Conservation (phyloP, 805 yeast species). For the Kurtzmaniella fragi region DNA sequence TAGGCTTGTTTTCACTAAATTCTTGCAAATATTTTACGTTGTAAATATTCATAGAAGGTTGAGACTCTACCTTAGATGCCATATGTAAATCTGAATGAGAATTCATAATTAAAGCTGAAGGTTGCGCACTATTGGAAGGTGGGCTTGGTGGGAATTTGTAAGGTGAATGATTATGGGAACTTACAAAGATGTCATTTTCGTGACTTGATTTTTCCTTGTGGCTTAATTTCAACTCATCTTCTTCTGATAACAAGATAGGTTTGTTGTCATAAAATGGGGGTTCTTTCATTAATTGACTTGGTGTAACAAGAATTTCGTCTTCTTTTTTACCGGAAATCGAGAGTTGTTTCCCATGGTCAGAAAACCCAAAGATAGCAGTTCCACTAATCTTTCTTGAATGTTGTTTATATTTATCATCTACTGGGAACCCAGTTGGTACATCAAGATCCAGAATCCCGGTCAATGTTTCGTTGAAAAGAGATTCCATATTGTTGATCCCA, state of each 20-base stretch:
- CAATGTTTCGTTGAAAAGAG: slow-evolving; percentile 52
- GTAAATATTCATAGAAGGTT: slow-evolving; percentile 19
- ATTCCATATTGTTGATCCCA: slow-evolving; percentile 48
- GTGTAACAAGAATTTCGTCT: slow-evolving; percentile 25
- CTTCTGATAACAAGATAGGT: slow-evolving; percentile 22
- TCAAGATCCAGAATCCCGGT: slow-evolving; percentile 57
- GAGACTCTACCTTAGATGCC: slow-evolving; percentile 3
- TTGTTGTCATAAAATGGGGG: slow-evolving; percentile 12
- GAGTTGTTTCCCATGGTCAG: slow-evolving; percentile 57
- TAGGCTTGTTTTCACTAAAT: slow-evolving; percentile 9
- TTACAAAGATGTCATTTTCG: slow-evolving; percentile 41
- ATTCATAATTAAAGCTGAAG: no score
- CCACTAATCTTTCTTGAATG: slow-evolving; percentile 70
- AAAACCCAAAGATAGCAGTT: slow-evolving; percentile 74
- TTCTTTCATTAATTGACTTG: slow-evolving; percentile 25
- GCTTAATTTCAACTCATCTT: slow-evolving; percentile 6
- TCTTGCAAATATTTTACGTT: slow-evolving; percentile 41
- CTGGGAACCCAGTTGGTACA: slow-evolving; percentile 47
- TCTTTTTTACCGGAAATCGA: slow-evolving; percentile 48
- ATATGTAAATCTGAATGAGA: background rate
- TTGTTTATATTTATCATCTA: slow-evolving; percentile 29
- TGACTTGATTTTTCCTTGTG: slow-evolving; percentile 4
- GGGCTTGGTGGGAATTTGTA: slow-evolving; percentile 56
- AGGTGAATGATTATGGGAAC: slow-evolving; percentile 41
- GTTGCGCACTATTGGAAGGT: slow-evolving; percentile 12